phyloP scores from a whole-genome alignment of 2,329 filamentous ascomycete species.

The Apiospora malaysiana region DNA sequence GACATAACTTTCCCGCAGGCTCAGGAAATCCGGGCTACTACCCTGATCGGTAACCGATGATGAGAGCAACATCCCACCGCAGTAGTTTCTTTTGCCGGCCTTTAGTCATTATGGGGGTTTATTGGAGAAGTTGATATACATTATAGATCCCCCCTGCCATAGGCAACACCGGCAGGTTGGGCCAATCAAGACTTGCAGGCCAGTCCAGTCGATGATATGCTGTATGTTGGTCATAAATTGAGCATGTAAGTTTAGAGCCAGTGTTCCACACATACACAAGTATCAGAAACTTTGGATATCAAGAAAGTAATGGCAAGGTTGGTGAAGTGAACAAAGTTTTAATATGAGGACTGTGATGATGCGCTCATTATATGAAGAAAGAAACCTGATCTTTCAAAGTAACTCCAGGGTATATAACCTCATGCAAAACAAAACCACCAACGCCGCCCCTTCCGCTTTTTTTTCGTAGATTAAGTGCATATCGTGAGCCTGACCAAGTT shows the following conservation, averaged over 20 bases:
- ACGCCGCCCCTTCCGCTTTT: neutral
- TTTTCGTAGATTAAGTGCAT: slow-evolving; percentile 8
- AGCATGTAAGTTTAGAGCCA: neutral
- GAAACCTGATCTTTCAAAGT: neutral
- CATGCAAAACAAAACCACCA: slow-evolving; percentile 12
- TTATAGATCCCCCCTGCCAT: neutral
- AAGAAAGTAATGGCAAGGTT: neutral
- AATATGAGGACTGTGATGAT: neutral
- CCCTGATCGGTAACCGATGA: too few species aligned
- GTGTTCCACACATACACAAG: neutral
- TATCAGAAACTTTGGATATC: neutral
- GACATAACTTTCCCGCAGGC: too few species aligned
- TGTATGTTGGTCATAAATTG: neutral
- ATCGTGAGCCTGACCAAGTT: neutral
- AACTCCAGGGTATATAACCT: slow-evolving; percentile 19
- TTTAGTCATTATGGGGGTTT: neutral
- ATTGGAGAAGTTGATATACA: neutral
- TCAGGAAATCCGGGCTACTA: too few species aligned
- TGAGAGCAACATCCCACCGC: neutral
- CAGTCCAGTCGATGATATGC: neutral
- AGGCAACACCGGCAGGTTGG: neutral
- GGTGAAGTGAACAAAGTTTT: neutral
- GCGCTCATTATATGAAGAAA: slow-evolving; percentile 1
- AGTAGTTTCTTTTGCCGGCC: neutral
- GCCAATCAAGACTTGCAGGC: neutral